These are phyloP conservation scores for Vitis riparia DNA, from an alignment of 164 flowering plant genomes.

Conservation along the genomic window DNA sequence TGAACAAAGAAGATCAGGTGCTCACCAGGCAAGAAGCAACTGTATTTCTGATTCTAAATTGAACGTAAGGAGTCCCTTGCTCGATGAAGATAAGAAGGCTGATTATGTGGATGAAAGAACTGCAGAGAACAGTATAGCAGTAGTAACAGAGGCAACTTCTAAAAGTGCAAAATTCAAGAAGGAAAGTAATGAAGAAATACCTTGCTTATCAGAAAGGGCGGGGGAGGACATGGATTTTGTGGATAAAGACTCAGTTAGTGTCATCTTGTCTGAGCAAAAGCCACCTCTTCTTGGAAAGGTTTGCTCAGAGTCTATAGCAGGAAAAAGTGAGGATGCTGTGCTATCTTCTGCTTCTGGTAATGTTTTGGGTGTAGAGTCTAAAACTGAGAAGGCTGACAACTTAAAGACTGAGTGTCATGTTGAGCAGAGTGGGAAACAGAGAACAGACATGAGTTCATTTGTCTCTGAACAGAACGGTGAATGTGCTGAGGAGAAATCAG, in stretches of 20 bases:
- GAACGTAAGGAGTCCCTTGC: constrained; percentile 3
- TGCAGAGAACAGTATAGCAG: too few species aligned
- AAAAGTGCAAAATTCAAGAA: too few species aligned
- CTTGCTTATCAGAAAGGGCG: constrained; percentile 7
- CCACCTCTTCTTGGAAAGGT: background rate
- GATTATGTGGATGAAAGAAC: constrained; percentile 1
- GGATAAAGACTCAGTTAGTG: background rate
- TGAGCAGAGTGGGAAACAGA: constrained; percentile 22
- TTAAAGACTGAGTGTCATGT: constrained; percentile 13
- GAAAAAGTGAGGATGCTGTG: background rate
- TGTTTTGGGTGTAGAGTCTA: constrained; percentile 15
- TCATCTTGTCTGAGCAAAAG: constrained; percentile 5
- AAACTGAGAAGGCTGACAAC: constrained; percentile 28
- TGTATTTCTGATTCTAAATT: constrained; percentile 6
- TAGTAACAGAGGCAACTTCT: too few species aligned
- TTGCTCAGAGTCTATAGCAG: constrained; percentile 12
- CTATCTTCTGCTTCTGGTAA: constrained; percentile 17
- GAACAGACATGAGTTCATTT: constrained; percentile 13
- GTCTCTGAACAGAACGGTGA: constrained; percentile 16
- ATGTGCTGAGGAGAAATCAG: constrained; percentile 24
- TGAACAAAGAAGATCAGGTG: constrained; percentile 18
- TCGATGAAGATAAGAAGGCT: constrained; percentile 13
- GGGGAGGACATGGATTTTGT: constrained; percentile 3
- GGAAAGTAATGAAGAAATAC: constrained; percentile 17
- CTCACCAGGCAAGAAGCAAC: constrained; percentile 10